phyloP scores from a whole-genome alignment of 2,329 filamentous ascomycete species.

The Trichoderma polysporum region DNA sequence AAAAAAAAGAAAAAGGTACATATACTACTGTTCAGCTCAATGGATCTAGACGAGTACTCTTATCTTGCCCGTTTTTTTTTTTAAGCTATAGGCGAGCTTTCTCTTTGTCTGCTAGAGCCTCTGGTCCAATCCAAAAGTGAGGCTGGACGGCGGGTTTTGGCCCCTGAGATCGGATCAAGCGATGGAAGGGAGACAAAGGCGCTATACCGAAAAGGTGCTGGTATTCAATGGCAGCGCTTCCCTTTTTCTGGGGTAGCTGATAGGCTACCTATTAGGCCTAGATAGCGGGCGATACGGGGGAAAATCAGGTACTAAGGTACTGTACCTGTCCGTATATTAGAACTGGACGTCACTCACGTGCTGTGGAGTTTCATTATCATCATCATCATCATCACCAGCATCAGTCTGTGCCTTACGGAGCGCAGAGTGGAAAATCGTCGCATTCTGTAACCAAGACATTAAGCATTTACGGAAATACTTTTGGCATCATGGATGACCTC shows the following conservation, averaged over 20 bases:
- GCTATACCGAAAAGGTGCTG: background rate
- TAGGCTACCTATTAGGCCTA: background rate
- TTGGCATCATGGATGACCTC: conserved; percentile 17
- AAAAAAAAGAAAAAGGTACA: too few relatives aligned
- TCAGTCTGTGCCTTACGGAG: background rate
- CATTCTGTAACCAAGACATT: background rate
- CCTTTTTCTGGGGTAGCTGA: background rate
- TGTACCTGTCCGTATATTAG: too few relatives aligned
- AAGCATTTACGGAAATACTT: background rate
- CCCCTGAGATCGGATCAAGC: background rate
- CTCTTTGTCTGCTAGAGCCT: background rate
- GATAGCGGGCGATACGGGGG: background rate
- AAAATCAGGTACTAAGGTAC: background rate
- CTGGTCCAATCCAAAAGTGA: background rate
- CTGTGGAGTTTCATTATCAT: background rate
- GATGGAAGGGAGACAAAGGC: too few relatives aligned
- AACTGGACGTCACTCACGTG: background rate
- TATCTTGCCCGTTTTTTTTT: background rate
- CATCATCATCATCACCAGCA: background rate
- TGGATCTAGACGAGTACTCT: background rate
- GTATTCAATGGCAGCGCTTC: too few relatives aligned
- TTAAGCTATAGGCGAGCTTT: background rate
- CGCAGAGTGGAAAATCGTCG: background rate
- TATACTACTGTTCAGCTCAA: background rate
- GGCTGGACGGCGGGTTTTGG: background rate